phyloP scores from a whole-genome alignment of 2,329 filamentous ascomycete species.

The Proliferodiscus dingleyae region DNA sequence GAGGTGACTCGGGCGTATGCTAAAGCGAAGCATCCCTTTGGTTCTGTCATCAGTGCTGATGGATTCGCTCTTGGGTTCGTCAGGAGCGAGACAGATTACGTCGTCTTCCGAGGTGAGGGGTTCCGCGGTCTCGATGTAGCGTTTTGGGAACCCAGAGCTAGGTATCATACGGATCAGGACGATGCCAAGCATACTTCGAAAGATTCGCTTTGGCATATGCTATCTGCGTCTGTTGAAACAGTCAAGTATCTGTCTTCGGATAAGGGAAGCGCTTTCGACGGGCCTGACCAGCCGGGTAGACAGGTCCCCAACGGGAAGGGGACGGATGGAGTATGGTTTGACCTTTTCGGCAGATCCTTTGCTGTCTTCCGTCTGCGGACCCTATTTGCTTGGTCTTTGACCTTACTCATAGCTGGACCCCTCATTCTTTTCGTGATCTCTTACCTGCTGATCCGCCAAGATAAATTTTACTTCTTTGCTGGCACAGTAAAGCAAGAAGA shows the following conservation, averaged over 20 bases:
- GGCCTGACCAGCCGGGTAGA: constrained; percentile 50
- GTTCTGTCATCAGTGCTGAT: constrained; percentile 75
- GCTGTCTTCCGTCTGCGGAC: constrained; percentile 75
- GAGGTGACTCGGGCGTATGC: constrained; percentile 79
- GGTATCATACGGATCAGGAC: constrained; percentile 90
- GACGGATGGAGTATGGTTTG: constrained; percentile 83
- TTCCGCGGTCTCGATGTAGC: constrained; percentile 87
- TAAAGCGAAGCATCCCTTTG: constrained; percentile 70
- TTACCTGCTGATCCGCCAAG: constrained; percentile 61
- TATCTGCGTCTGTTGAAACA: constrained; percentile 75
- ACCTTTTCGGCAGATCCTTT: constrained; percentile 76
- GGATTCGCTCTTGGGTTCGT: constrained; percentile 77
- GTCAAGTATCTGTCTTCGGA: constrained; percentile 66
- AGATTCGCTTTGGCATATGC: constrained; percentile 84
- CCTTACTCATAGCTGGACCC: constrained; percentile 74
- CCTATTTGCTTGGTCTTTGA: constrained; percentile 83
- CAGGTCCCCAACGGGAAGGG: constrained; percentile 63
- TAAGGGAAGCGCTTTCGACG: constrained; percentile 61
- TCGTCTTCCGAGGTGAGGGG: constrained; percentile 74
- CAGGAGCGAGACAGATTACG: constrained; percentile 83
- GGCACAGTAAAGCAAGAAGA: constrained; percentile 52
- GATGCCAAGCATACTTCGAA: constrained; percentile 73
- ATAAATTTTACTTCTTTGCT: constrained; percentile 87
- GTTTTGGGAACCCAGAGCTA: constrained; percentile 78
- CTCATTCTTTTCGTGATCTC: constrained; percentile 66